Conservation (phyloP, 768 basidiomycete species). For the Chalciporus pseudorubinellus region DNA sequence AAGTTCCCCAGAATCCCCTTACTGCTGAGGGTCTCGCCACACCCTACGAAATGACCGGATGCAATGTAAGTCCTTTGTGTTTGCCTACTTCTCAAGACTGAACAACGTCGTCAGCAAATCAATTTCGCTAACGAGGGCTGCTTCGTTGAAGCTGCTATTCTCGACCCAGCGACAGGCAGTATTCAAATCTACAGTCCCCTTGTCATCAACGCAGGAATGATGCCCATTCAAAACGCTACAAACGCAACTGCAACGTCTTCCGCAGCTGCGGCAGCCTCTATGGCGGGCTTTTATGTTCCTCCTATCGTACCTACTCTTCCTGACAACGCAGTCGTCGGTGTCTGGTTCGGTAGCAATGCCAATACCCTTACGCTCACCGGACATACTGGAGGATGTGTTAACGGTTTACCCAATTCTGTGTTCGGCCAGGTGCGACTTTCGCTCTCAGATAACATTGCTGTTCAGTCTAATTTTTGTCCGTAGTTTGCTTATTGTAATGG, state of each 20-base stretch:
- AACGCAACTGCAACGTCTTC: background rate
- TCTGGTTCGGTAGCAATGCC: conserved; percentile 31
- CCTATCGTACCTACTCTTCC: conserved; percentile 25
- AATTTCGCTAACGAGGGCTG: conserved; percentile 24
- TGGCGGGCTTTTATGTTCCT: conserved; percentile 21
- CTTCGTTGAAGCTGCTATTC: conserved; percentile 30
- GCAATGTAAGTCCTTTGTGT: conserved; percentile 16
- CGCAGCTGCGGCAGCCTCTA: background rate
- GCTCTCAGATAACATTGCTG: background rate
- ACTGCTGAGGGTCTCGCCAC: conserved; percentile 27
- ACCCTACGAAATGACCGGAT: conserved; percentile 27
- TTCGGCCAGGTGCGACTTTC: conserved; percentile 22
- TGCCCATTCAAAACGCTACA: background rate
- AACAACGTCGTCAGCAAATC: conserved; percentile 19
- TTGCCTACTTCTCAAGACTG: background rate
- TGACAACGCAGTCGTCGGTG: conserved; percentile 21
- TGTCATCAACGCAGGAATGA: conserved; percentile 31
- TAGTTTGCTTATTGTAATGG: conserved; percentile 29
- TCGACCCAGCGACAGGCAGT: conserved; percentile 27
- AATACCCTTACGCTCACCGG: conserved; percentile 21
- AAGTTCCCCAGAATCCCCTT: conserved; percentile 21
- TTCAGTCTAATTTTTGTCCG: background rate
- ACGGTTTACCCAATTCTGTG: conserved; percentile 20
- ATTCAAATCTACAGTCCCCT: conserved; percentile 29
- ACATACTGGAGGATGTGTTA: conserved; percentile 20